These are phyloP conservation scores for Aspergillus versicolor DNA, from an alignment of 2,329 filamentous ascomycete genomes.

Conservation along the genomic window DNA sequence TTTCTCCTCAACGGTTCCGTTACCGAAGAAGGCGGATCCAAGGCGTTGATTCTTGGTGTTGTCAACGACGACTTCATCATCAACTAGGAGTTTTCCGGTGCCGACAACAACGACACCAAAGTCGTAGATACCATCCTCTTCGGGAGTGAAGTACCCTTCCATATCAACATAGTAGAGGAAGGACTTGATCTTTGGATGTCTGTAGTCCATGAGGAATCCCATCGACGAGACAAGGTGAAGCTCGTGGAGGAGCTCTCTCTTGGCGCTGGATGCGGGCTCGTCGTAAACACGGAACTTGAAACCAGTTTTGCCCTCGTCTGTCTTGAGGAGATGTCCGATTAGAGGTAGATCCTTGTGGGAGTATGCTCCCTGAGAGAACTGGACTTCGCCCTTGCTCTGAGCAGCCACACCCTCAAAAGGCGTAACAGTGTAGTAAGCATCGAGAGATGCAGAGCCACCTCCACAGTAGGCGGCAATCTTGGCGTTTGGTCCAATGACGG, in stretches of 20 bases:
- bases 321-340: slow-evolving; percentile 54
- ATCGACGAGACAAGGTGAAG: slow-evolving; percentile 45
- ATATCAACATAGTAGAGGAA: slow-evolving; percentile 60
- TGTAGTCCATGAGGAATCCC: slow-evolving; percentile 55
- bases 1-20: slow-evolving; percentile 63
- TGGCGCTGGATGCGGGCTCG: slow-evolving; percentile 51
- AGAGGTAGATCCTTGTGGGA: slow-evolving; percentile 65
- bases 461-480: slow-evolving; percentile 54
- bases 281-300: slow-evolving; percentile 64
- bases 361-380: slow-evolving; percentile 62
- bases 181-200: slow-evolving; percentile 54
- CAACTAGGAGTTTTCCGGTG: slow-evolving; percentile 64
- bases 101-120: slow-evolving; percentile 67
- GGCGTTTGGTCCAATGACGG: slow-evolving; percentile 57
- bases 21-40: slow-evolving; percentile 65
- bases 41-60: slow-evolving; percentile 64
- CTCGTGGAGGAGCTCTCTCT: slow-evolving; percentile 54
- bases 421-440: slow-evolving; percentile 46
- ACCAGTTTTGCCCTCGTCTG: slow-evolving; percentile 54
- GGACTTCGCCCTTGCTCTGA: slow-evolving; percentile 36
- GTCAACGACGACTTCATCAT: slow-evolving; percentile 63
- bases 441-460: slow-evolving; percentile 62
- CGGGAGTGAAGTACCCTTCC: slow-evolving; percentile 60
- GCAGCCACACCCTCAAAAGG: slow-evolving; percentile 45
- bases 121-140: slow-evolving; percentile 62